phyloP scores from a whole-genome alignment of 768 basidiomycete species.

The Stropharia rugosoannulata region DNA sequence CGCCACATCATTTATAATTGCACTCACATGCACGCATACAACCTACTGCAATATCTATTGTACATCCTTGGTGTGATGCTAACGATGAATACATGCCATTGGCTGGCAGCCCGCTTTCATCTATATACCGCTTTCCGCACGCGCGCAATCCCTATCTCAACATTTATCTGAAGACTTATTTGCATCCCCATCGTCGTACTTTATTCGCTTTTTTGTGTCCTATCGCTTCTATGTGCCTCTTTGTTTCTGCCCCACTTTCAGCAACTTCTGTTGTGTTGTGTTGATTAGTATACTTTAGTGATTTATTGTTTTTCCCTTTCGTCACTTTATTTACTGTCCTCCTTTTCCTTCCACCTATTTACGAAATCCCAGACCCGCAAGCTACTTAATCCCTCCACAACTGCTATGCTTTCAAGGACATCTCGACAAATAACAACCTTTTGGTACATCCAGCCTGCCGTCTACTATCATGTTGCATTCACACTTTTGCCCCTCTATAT shows the following conservation, averaged over 20 bases:
- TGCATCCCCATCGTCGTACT: constrained; percentile 15
- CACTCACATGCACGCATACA: constrained; percentile 6
- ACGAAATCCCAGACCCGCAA: neutral
- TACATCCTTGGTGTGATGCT: constrained; percentile 7
- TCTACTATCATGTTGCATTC: constrained; percentile 3
- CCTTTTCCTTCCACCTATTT: constrained; percentile 10
- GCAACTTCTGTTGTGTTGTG: constrained; percentile 24
- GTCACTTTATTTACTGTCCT: constrained; percentile 11
- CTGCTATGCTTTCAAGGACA: neutral
- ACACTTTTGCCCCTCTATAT: neutral
- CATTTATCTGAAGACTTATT: constrained; percentile 17
- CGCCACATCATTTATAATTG: constrained; percentile 2
- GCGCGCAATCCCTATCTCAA: constrained; percentile 3
- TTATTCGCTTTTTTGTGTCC: constrained; percentile 16
- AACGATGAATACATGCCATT: constrained; percentile 3
- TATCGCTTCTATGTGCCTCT: constrained; percentile 11
- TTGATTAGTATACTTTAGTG: constrained; percentile 16
- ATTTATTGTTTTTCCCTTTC: constrained; percentile 1
- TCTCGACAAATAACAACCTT: neutral
- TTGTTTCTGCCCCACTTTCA: constrained; percentile 15
- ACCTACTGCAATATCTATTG: constrained; percentile 5
- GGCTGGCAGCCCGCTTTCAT: neutral
- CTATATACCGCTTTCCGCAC: constrained; percentile 1
- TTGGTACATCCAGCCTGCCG: neutral
- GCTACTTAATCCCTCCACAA: constrained; percentile 1